Evolutionary conservation across 2,329 filamentous ascomycete species (phyloP), one percentile per base, ranked within the genome.

Genomic region (Pestalotiopsis fici): DNA sequence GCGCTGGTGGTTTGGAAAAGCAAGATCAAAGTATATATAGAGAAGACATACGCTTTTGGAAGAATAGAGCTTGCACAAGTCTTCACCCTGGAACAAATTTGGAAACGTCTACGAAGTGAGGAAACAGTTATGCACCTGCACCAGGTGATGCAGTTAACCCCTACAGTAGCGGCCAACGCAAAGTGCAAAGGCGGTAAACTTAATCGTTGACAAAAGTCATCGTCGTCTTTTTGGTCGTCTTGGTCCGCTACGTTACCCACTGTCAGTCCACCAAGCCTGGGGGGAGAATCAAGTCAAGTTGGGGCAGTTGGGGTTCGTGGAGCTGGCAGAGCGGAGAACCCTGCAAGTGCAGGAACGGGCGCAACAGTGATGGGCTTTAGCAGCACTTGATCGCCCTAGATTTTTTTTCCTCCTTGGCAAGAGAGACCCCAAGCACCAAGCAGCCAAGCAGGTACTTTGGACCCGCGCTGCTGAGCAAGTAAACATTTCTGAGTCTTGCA

Each of bases 311-410:
- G 60, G 31, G 35, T 54, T 27, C 31, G 50, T 27, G 63, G 63
- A 27, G 63, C 28, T 25, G 23, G 31, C 50, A 54, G 35, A 57
- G 63, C 63, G 63, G 63, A 65, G 63, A 65, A 65, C 63, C 63
- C 63, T 65, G 63, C 37, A 47, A 54, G 60, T 63, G 60, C 60
- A 63, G 37, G 37, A 63, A 47, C 60, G 37, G 21, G 37, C 35
- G 12, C 12, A 11, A 54, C 15, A 25, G 37, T 54, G 35, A 54
- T 23, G 23, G 28, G 35, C 59, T 43, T 18, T 43, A 31, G 27
- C 28, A 31, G 27, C 28, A 61, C n/a, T 39, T 61, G 56, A 61
- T 50, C 37, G 60, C 60, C 37, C 35, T 37, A 23, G 35, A 60
- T 35, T 60, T 59, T n/a, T 25, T 15, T 35, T 15, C 11, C 31